These are phyloP conservation scores for Syzygium aromaticum DNA, from an alignment of 345 rosid species.

Conservation along the genomic window DNA sequence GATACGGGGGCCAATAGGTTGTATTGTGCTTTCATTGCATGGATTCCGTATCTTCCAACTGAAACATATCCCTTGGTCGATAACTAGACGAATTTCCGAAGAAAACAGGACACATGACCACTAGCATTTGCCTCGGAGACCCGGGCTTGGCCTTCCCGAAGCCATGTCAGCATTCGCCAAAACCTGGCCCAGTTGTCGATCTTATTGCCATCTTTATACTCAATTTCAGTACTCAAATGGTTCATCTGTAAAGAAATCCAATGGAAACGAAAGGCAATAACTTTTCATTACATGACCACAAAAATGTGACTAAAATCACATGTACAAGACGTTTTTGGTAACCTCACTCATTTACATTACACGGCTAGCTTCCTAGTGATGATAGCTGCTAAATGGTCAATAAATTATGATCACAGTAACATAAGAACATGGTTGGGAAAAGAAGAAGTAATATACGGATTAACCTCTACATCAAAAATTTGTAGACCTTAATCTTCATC, in stretches of 20 bases:
- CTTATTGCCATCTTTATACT: neutral
- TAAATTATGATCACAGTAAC: neutral
- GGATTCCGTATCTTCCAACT: neutral
- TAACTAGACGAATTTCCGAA: neutral
- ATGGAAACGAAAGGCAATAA: neutral
- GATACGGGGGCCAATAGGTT: neutral
- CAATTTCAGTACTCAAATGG: neutral
- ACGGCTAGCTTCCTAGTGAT: neutral
- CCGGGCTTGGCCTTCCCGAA: neutral
- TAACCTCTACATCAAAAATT: neutral
- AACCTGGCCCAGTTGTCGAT: neutral
- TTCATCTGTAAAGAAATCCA: neutral
- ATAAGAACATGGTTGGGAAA: neutral
- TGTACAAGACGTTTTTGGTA: neutral
- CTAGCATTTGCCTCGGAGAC: neutral
- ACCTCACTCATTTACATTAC: neutral
- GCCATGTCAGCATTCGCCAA: neutral
- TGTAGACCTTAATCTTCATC: slow-evolving; percentile 1
- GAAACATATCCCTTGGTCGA: neutral
- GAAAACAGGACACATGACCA: neutral
- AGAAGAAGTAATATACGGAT: neutral
- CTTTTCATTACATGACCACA: neutral
- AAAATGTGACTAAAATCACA: neutral
- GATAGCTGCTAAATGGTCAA: neutral
- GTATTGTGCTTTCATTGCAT: neutral